A percentile compares a stretch with the other conserved stretches of the same genome.
Conservation (phyloP, 2,329 filamentous ascomycete species). For the Ascochyta rabiei region DNA sequence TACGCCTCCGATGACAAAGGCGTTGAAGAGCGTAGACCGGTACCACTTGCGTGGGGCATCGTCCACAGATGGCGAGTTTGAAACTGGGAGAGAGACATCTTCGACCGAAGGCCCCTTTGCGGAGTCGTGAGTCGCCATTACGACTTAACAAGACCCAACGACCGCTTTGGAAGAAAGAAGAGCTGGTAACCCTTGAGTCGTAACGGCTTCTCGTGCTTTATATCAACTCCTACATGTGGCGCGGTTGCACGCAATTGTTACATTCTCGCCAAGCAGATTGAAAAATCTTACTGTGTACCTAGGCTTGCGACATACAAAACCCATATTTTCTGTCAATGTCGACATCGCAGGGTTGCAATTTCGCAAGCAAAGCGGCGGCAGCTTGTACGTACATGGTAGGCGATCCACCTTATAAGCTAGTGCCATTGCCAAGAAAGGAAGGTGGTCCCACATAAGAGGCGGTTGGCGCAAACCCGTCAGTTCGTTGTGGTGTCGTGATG, state of each 20-base stretch:
- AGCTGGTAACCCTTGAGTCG: background rate
- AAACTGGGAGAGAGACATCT: slow-evolving; percentile 17
- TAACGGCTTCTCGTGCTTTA: background rate
- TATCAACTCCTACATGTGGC: background rate
- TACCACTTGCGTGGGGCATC: slow-evolving; percentile 51
- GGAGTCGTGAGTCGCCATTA: slow-evolving; percentile 13
- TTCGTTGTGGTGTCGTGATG: slow-evolving; percentile 10
- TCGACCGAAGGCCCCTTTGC: slow-evolving; percentile 19
- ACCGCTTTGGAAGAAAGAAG: background rate
- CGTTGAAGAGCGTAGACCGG: slow-evolving; percentile 60
- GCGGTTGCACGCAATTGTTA: slow-evolving; percentile 11
- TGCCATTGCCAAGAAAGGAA: slow-evolving; percentile 10
- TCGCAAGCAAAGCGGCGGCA: slow-evolving; percentile 13
- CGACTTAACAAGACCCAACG: background rate
- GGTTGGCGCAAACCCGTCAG: slow-evolving; percentile 5
- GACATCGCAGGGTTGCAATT: slow-evolving; percentile 21
- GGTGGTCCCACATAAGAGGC: slow-evolving; percentile 9
- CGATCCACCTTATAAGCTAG: slow-evolving; percentile 1
- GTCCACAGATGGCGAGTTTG: slow-evolving; percentile 11
- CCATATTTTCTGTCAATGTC: slow-evolving; percentile 15
- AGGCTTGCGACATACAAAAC: slow-evolving; percentile 8
- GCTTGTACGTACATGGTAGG: slow-evolving; percentile 9
- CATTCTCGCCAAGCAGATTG: slow-evolving; percentile 11
- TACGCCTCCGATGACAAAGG: slow-evolving; percentile 59
- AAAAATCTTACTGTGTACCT: background rate